Base-by-base conservation (phyloP, 2,329 filamentous ascomycete genomes). In the Colletotrichum lini region DNA sequence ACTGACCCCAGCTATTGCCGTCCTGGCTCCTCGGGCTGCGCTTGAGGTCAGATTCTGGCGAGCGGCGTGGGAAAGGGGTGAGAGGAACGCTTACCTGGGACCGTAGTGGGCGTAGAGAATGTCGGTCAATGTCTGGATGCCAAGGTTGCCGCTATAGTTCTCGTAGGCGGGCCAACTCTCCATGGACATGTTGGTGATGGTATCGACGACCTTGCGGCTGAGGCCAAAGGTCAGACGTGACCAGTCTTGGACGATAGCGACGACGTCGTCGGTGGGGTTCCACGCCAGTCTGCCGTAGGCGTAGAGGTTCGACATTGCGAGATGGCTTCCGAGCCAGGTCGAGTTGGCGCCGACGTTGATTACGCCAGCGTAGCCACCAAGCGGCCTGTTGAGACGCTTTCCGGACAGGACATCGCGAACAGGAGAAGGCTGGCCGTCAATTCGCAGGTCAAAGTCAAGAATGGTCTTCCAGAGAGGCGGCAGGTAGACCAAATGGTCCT, bases 271-370 rank as follows among this genome's bases (percentile, higher is more conserved):
- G 0, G 82, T 81, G 0, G 91, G 89, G 64, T 91, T 81, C 92
- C 92, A 94, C 0, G 91, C 90, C 18, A 93, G 78, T 2, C 86
- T 85, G 12, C 92, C 92, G 74, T 90, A 94, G 0, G 90, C 91
- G 74, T 93, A 94, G 1, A 94, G 80, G 76, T 94, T 93, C 0
- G 90, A 90, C 90, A 93, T 92, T 59, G 91, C 85, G 0, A 93
- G 82, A 77, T 93, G 90, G 70, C 88, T 90, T 12, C 92, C 92
- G 0, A 93, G 83, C 92, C 92, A 94, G 2, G 88, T 93, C 0
- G 84, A 79, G 76, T 93, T 90, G 0, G 83, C 87, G 0, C 92
- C 92, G 2, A 92, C 91, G 68, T 93, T 93, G 35, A 90, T 87
- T 1, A 94, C 92, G 16, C 86, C 91, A 0, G 90, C 90, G 72